Conservation (phyloP, 768 basidiomycete genomes). For the Dendrothele bispora region DNA sequence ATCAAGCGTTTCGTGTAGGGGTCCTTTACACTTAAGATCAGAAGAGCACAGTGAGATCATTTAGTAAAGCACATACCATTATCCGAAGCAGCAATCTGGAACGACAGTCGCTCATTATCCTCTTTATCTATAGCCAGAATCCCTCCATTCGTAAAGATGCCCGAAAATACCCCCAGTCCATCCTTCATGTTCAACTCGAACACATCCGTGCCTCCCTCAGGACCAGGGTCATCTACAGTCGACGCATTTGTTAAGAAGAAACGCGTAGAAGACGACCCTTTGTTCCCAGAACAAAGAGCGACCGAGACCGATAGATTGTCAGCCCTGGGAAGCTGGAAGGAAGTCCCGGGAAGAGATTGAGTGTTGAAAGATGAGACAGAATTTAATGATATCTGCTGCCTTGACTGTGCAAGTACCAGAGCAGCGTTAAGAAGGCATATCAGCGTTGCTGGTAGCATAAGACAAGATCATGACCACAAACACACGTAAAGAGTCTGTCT, state of each 20-base stretch:
- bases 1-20: constrained; percentile 45
- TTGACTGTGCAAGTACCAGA: constrained; percentile 1
- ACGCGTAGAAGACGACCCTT: constrained; percentile 34
- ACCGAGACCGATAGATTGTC: constrained; percentile 43
- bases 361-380: constrained; percentile 31
- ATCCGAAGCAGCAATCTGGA: constrained; percentile 60
- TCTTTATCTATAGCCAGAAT: constrained; percentile 45
- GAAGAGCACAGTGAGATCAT: not conserved
- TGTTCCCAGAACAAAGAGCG: constrained; percentile 43
- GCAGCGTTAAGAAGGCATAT: constrained; percentile 8
- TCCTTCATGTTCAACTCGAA: constrained; percentile 47
- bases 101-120: constrained; percentile 36
- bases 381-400: constrained; percentile 33
- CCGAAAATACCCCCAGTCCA: constrained; percentile 56
- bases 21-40: constrained; percentile 27
- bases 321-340: constrained; percentile 41
- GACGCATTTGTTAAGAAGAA: constrained; percentile 63
- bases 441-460: constrained; percentile 5
- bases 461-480: too few species aligned
- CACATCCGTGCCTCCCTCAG: constrained; percentile 36
- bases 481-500: too few species aligned
- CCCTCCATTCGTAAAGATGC: constrained; percentile 46
- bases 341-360: constrained; percentile 27
- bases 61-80: constrained; percentile 26
- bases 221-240: constrained; percentile 32